A percentile compares a stretch with the other conserved stretches of the same genome.
Evolutionary conservation across 148 eudicot species (phyloP).

Genomic region (Rhododendron williamsianum): DNA sequence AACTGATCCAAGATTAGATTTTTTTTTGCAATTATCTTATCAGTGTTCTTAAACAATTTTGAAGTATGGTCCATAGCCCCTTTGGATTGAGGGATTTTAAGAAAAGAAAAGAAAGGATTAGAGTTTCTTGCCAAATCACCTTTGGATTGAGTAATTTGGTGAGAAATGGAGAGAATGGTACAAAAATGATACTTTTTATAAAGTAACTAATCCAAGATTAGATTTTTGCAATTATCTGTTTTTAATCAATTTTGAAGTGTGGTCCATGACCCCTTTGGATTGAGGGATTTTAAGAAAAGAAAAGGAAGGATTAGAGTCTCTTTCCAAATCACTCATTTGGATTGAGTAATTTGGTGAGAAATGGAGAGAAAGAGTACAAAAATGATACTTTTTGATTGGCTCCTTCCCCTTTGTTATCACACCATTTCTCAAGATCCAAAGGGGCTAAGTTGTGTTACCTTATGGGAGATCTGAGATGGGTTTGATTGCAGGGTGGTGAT

Average conservation of each 20-base stretch:
- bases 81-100: not conserved
- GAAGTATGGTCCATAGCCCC: not conserved
- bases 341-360: not conserved
- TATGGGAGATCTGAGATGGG: constrained; percentile 12
- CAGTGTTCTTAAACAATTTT: not conserved
- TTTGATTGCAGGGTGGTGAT: constrained; percentile 63
- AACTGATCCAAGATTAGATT: not conserved
- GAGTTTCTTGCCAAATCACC: not conserved
- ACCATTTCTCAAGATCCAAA: not conserved
- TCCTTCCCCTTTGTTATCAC: not conserved
- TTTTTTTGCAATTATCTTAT: not conserved
- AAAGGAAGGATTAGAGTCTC: not conserved
- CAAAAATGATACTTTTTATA: not conserved
- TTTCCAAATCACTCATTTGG: not conserved
- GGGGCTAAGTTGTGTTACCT: not conserved
- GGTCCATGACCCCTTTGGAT: not conserved
- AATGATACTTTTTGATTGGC: not conserved
- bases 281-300: not conserved
- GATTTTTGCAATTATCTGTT: not conserved
- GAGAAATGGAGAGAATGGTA: not conserved
- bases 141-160: not conserved
- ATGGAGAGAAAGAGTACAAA: not conserved
- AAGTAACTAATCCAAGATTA: not conserved
- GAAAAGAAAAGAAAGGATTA: not conserved
- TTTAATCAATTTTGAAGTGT: not conserved